These are phyloP conservation scores for Jaltomata sinuosa DNA, from an alignment of 257 asterid species.

Conservation along the genomic window DNA sequence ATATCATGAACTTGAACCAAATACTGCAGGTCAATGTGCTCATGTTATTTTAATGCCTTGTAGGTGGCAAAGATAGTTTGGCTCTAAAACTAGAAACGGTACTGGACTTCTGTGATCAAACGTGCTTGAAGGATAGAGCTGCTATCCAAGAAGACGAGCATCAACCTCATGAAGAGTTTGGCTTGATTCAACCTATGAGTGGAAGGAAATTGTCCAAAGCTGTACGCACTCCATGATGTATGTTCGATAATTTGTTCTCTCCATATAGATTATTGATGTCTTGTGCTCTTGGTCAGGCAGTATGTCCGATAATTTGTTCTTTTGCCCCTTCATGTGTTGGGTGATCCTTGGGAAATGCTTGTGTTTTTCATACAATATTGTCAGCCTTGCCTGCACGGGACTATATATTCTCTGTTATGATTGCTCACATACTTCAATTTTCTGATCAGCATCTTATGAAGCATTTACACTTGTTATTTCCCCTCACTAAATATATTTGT, in stretches of 20 bases:
- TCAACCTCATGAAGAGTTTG: not conserved
- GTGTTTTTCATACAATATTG: not conserved
- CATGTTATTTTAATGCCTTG: not conserved
- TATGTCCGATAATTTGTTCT: not conserved
- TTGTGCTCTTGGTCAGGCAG: not conserved
- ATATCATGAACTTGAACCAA: not conserved
- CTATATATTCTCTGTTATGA: not conserved
- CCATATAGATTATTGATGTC: not conserved
- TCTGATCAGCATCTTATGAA: not conserved
- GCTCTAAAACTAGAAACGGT: not conserved
- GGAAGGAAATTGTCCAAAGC: not conserved
- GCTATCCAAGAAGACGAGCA: not conserved
- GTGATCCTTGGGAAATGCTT: not conserved
- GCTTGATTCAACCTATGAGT: not conserved
- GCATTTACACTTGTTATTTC: not conserved
- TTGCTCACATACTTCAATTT: not conserved
- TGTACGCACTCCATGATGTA: not conserved
- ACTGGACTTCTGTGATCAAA: not conserved
- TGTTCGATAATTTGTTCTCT: not conserved
- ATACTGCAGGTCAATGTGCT: not conserved
- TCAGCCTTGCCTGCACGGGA: not conserved
- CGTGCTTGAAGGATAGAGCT: not conserved
- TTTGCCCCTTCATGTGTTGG: no score
- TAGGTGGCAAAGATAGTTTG: not conserved
- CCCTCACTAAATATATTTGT: not conserved